Evolutionary conservation across 495 filamentous ascomycete genomes (phyloP), one percentile per base, ranked within the genome.

Genomic region (Letharia lupina): DNA sequence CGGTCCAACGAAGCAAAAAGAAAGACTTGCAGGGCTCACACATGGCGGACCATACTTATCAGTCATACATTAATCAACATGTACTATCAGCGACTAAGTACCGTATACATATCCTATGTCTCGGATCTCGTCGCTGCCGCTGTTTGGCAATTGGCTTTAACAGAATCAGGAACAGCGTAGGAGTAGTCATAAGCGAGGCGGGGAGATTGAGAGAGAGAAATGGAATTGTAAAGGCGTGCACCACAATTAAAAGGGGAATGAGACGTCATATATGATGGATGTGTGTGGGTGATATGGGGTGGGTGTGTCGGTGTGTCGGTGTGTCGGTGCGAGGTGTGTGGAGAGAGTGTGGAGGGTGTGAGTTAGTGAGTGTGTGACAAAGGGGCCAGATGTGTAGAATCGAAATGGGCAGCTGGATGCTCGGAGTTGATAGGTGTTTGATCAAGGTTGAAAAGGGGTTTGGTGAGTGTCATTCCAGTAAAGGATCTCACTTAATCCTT

Each of bases 11-110:
- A 57, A 8, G 0, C 13, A 37, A 57, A 57, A 57, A 57, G 54
- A 37, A 37, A 35, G 54, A 37, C 54, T 57, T 57, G 54, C 54
- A 37, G 54, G 54, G 31, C 54, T 57, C 54, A 37, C 54, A 57
- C 54, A 57, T 57, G 54, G 54, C 54, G 9, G 16, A 37, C 54
- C 31, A 56, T 20, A 48, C 6, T 7, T n/a, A 3, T 20, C n/a
- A n/a, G n/a, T 3, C 8, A 39, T 39, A 39, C 4, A 8, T 39
- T 39, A 4, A 39, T 39, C 8, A 39, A 4, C 8, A 10, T 44
- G 11, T 44, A 7, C 10, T 44, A 44, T 44, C 10, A 20, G 10
- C 23, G 23, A 28, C 23, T 28, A 28, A 28, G 23, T 28, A 28
- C 23, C 23, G 23, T 28, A 28, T 28, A 28, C 23, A 28, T 28